These are phyloP conservation scores for Trypanosoma avium DNA, from an alignment of 208 protist genomes.

Conservation along the genomic window DNA sequence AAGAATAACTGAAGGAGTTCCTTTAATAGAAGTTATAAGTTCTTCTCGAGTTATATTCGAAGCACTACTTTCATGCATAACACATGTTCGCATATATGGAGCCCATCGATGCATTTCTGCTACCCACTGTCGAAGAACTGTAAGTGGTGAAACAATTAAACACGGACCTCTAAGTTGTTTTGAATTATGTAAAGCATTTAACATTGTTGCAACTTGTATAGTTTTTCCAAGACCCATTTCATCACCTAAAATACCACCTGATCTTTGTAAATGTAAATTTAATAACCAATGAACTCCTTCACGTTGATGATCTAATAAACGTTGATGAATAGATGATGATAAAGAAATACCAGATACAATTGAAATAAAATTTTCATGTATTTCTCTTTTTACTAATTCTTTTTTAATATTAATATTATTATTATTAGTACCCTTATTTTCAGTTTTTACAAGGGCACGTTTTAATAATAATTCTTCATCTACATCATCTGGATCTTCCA, in stretches of 20 bases:
- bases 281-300: constrained; percentile 95
- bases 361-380: constrained; percentile 22
- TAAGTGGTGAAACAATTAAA: constrained; percentile 94
- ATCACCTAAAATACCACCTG: constrained; percentile 96
- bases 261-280: constrained; percentile 86
- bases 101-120: constrained; percentile 95
- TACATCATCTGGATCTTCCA: constrained; percentile 60
- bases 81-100: constrained; percentile 72
- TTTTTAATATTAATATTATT: constrained; percentile 13
- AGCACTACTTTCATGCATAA: constrained; percentile 84
- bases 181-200: constrained; percentile 84
- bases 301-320: constrained; percentile 94
- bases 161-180: constrained; percentile 70
- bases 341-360: constrained; percentile 45
- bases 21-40: constrained; percentile 51
- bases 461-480: constrained; percentile 18
- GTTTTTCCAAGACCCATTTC: constrained; percentile 98
- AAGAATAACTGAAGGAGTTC: constrained; percentile 84
- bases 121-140: constrained; percentile 93
- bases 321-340: constrained; percentile 48
- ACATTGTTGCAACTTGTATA: constrained; percentile 92
- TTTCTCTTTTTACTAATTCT: constrained; percentile 22
- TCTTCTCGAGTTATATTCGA: constrained; percentile 32
- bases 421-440: not conserved
- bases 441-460: constrained; percentile 9